These are phyloP conservation scores for Diaporthe citrichinensis DNA, from an alignment of 2,329 filamentous ascomycete species.

Conservation along the genomic window DNA sequence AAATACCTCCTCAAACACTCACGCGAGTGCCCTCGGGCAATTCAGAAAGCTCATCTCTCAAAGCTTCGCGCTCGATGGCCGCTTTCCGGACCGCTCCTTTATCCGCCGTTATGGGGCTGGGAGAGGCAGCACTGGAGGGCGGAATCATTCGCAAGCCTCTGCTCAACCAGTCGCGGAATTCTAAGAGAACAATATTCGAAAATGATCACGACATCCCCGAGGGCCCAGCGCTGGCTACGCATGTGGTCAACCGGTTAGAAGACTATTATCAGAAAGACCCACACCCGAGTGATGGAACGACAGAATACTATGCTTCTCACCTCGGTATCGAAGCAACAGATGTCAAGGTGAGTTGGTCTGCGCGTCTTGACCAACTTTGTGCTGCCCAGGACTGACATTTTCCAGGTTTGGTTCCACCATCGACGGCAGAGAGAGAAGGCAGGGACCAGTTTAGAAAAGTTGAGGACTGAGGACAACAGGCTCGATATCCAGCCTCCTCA, in stretches of 20 bases:
- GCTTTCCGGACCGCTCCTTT: constrained; percentile 14
- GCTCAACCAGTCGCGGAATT: constrained; percentile 60
- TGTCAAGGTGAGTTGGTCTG: constrained; percentile 58
- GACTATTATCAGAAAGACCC: constrained; percentile 66
- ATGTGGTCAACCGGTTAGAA: constrained; percentile 66
- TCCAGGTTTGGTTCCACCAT: constrained; percentile 66
- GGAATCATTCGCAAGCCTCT: constrained; percentile 58
- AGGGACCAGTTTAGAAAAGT: constrained; percentile 59
- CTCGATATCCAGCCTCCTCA: constrained; percentile 44
- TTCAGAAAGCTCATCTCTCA: constrained; percentile 29
- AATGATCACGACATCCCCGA: constrained; percentile 55
- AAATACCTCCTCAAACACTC: constrained; percentile 6
- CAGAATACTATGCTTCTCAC: constrained; percentile 68
- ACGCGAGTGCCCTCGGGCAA: constrained; percentile 15
- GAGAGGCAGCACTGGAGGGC: constrained; percentile 44
- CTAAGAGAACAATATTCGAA: constrained; percentile 56
- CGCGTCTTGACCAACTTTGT: background rate
- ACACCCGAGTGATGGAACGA: constrained; percentile 63
- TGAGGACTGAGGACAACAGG: constrained; percentile 56
- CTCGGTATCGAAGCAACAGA: constrained; percentile 65
- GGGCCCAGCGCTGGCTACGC: constrained; percentile 61
- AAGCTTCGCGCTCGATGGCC: constrained; percentile 18
- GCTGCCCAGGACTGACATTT: background rate
- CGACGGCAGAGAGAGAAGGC: constrained; percentile 64
- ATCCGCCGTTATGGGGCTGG: constrained; percentile 37